Conservation (phyloP, 176 grass and related monocot species). For the Lolium rigidum region DNA sequence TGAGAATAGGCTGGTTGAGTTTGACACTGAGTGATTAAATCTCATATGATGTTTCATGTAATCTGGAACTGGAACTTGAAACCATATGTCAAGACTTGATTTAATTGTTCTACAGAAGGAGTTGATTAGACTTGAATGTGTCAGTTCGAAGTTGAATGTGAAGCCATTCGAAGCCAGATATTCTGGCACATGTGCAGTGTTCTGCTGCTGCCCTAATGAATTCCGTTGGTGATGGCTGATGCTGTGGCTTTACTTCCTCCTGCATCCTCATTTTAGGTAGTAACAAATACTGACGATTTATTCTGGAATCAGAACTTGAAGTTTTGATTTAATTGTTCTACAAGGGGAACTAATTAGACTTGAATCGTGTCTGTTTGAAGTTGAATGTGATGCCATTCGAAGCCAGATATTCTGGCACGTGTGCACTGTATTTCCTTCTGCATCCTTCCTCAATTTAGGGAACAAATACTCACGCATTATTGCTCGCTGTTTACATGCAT, state of each 20-base stretch:
- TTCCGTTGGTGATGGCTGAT: neutral
- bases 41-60: constrained; percentile 31
- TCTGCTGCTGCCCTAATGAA: neutral
- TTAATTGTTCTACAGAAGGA: neutral
- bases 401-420: neutral
- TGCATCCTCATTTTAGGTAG: neutral
- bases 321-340: neutral
- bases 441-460: neutral
- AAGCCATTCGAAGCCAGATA: neutral
- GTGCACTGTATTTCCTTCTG: neutral
- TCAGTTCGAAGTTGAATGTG: neutral
- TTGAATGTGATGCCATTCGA: neutral
- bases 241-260: too few relatives aligned
- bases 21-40: constrained; percentile 9
- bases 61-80: constrained; percentile 33
- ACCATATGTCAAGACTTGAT: constrained; percentile 2
- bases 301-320: neutral
- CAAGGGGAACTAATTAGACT: neutral
- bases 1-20: constrained; percentile 24
- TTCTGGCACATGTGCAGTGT: neutral
- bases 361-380: neutral
- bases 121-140: neutral
- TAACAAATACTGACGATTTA: neutral
- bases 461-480: constrained; percentile 15
- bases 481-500: neutral